These are phyloP conservation scores for Clausena lansium DNA, from an alignment of 345 rosid species.

Conservation along the genomic window DNA sequence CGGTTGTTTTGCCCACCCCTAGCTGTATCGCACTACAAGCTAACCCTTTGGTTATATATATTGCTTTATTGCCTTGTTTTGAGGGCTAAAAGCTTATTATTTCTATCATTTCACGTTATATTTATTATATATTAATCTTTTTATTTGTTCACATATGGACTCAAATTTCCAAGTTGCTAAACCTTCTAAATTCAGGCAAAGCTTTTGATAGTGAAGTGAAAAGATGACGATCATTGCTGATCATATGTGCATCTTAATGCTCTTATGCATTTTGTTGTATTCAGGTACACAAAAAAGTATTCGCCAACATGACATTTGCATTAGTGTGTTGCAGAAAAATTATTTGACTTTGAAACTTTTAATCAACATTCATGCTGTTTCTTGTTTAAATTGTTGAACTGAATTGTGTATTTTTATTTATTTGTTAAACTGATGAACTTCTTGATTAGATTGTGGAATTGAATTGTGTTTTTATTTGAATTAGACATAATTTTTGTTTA, in stretches of 20 bases:
- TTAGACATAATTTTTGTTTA: no score
- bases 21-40: no score
- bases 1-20: no score
- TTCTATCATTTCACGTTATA: background rate
- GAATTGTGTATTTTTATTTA: no score
- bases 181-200: background rate
- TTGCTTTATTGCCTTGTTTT: background rate
- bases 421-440: no score
- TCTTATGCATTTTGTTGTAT: constrained; percentile 18
- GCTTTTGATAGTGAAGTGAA: background rate
- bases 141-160: no score
- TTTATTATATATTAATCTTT: no score
- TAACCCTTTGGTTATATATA: no score
- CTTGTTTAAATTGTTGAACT: no score
- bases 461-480: no score
- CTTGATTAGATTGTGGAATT: no score
- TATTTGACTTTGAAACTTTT: background rate
- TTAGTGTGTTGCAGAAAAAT: background rate
- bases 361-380: background rate
- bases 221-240: constrained; percentile 16
- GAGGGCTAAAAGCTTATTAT: no score
- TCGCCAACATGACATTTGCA: background rate
- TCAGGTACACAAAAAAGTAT: constrained; percentile 29
- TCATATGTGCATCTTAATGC: constrained; percentile 10
- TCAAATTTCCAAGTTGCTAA: background rate